Evolutionary conservation across 2,329 filamentous ascomycete genomes (phyloP).

Genomic region (Aspergillus fischeri): DNA sequence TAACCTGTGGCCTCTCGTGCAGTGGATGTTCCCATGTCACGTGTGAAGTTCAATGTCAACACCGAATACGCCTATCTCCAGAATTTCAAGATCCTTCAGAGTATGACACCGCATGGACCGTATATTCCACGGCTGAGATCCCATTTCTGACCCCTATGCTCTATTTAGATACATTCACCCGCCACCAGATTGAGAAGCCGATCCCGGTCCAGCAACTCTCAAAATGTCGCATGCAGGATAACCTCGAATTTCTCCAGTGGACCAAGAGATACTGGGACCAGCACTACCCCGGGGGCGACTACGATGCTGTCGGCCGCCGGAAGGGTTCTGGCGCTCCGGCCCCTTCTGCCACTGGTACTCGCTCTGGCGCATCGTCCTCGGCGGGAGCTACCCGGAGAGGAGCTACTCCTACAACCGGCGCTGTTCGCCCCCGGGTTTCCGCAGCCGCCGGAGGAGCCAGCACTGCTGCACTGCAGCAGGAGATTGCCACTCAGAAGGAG

Average conservation of each 20-base stretch:
- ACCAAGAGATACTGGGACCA: slow-evolving; percentile 97
- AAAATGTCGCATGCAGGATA: slow-evolving; percentile 99
- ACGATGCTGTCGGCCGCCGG: slow-evolving; percentile 81
- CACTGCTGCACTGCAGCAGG: slow-evolving; percentile 70
- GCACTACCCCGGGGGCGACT: slow-evolving; percentile 94
- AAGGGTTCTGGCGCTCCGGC: slow-evolving; percentile 67
- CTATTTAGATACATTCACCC: slow-evolving; percentile 65
- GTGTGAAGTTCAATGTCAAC: slow-evolving; percentile 98
- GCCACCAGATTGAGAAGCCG: slow-evolving; percentile 82
- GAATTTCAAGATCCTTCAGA: slow-evolving; percentile 97
- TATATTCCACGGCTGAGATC: not conserved
- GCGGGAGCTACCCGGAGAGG: slow-evolving; percentile 51
- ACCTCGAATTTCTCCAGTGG: slow-evolving; percentile 98
- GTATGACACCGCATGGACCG: slow-evolving; percentile 50
- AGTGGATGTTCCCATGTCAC: slow-evolving; percentile 88
- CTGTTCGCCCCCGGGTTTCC: slow-evolving; percentile 44
- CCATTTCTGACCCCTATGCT: slow-evolving; percentile 1
- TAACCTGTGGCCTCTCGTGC: slow-evolving; percentile 5
- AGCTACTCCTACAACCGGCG: slow-evolving; percentile 58
- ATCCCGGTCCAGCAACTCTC: slow-evolving; percentile 84
- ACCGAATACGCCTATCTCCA: slow-evolving; percentile 95
- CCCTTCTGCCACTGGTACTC: slow-evolving; percentile 40
- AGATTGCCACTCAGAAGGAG: slow-evolving; percentile 88
- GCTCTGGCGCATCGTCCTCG: slow-evolving; percentile 46
- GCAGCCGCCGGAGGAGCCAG: slow-evolving; percentile 50